Evolutionary conservation across 768 basidiomycete genomes (phyloP), one percentile per base, ranked within the genome.

Genomic region (Serpula lacrymans): DNA sequence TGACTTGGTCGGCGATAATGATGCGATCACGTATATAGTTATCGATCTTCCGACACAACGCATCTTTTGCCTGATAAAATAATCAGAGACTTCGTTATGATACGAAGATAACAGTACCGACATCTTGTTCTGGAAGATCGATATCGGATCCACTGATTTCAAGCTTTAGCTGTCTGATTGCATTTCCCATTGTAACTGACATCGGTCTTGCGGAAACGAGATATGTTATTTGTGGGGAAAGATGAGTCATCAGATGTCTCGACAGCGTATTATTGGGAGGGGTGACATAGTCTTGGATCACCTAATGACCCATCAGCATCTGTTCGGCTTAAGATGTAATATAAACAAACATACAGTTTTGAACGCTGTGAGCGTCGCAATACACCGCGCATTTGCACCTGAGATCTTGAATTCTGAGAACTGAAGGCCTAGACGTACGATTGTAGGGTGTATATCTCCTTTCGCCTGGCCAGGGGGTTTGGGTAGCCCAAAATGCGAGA

Each of bases 321-420:
- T n/a, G n/a, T 22, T 20, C 11, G 39, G 20, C 41, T 20, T 34
- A 28, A 45, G 31, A 22, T 5, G 18, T 10, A 40, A 22, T 3
- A 14, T 10, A 33, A 5, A 10, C 36, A 59, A 36, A 65, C 83
- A 23, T 54, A 96, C 95, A 38, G 82, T 84, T 67, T 95, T 92
- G 69, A 99, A 94, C 6, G 88, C 87, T 26, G 79, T 81, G 48
- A 98, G 68, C 49, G 90, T 91, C 4, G 91, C 92, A 32, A 97
- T 94, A 54, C 92, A 94, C 45, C 96, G 74, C 5, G 96, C 95
- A 62, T 99, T 98, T 11, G 93, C 88, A 6, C 96, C 96, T 35
- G 84, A 82, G 49, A 98, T 86, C 60, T 83, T 84, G 68, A 98
- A 97, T 51, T 87, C 83, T 6, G 89, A 80, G 65, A 97, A 95